phyloP scores from a whole-genome alignment of 2,329 filamentous ascomycete genomes.

The Endocalyx cinctus region DNA sequence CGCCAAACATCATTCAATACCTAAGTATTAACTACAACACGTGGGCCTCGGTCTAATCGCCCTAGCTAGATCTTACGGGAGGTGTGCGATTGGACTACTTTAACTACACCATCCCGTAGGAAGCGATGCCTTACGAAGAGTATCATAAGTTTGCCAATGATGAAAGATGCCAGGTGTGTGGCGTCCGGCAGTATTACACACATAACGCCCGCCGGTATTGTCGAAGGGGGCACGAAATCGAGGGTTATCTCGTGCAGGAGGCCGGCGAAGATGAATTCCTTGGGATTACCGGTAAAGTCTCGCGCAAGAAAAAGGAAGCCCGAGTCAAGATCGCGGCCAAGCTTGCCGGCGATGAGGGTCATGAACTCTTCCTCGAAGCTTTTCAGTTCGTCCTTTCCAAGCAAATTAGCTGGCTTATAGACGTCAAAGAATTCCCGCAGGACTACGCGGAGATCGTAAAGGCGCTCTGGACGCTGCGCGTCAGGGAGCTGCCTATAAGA shows the following conservation, averaged over 20 bases:
- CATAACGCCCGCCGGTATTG: conserved; percentile 77
- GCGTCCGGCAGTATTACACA: conserved; percentile 65
- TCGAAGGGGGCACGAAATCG: conserved; percentile 72
- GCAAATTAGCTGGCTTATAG: conserved; percentile 71
- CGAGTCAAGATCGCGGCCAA: conserved; percentile 50
- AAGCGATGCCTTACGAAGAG: conserved; percentile 25
- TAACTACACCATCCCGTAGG: too few species aligned
- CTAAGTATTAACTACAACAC: too few species aligned
- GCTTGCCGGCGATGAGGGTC: conserved; percentile 62
- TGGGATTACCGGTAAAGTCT: conserved; percentile 51
- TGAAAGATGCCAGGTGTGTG: conserved; percentile 60
- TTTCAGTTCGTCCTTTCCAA: conserved; percentile 81
- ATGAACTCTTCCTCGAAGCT: conserved; percentile 75
- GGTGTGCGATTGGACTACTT: too few species aligned
- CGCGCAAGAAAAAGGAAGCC: conserved; percentile 54
- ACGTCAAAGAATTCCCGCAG: conserved; percentile 58
- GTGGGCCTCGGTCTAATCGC: too few species aligned
- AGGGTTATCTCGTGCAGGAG: conserved; percentile 56
- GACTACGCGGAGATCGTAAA: conserved; percentile 76
- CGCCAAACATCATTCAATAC: too few species aligned
- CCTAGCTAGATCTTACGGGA: too few species aligned
- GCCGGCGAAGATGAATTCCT: conserved; percentile 64
- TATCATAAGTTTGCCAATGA: conserved; percentile 48
- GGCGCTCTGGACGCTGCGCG: conserved; percentile 79
- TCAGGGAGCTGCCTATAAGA: conserved; percentile 50